Evolutionary conservation across 306 rosid genomes (phyloP).

Genomic region (Datisca glomerata): DNA sequence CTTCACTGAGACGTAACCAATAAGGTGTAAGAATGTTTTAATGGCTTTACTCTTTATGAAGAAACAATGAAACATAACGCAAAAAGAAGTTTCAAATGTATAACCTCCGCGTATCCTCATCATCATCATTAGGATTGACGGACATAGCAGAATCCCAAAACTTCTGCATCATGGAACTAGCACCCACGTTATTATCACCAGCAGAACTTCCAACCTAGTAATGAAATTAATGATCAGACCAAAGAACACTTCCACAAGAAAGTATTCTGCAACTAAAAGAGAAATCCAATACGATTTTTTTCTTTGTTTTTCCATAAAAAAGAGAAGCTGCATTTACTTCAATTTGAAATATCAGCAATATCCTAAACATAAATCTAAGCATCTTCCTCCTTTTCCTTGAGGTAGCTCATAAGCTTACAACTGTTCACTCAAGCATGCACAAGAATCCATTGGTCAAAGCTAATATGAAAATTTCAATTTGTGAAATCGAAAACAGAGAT

Average conservation of each 20-base stretch:
- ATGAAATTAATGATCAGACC: conserved; percentile 9
- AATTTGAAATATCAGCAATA: too few species aligned
- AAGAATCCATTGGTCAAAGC: too few species aligned
- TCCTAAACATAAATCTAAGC: too few species aligned
- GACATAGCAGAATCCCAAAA: conserved; percentile 99
- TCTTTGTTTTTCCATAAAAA: too few species aligned
- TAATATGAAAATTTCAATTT: too few species aligned
- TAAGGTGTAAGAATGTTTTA: conserved; percentile 8
- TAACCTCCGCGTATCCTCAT: conserved; percentile 71
- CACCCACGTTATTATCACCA: conserved; percentile 47
- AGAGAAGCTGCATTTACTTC: too few species aligned
- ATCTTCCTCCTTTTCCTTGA: too few species aligned
- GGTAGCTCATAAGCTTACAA: too few species aligned
- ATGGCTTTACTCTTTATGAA: too few species aligned
- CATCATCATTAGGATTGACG: conserved; percentile 46
- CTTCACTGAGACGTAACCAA: conserved; percentile 39
- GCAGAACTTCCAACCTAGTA: conserved; percentile 64
- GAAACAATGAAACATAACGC: conserved; percentile 2
- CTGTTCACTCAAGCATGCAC: too few species aligned
- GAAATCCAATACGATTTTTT: too few species aligned
- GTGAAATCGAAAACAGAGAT: too few species aligned
- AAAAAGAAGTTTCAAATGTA: conserved; percentile 7
- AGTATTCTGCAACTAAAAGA: not conserved
- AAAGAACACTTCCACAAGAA: conserved; percentile 3
- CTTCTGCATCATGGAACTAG: conserved; percentile 74